A percentile compares a stretch with the other conserved stretches of the same genome.
Evolutionary conservation across 1,284 basidiomycete species (phyloP).

Genomic region (Moniliophthora roreri): DNA sequence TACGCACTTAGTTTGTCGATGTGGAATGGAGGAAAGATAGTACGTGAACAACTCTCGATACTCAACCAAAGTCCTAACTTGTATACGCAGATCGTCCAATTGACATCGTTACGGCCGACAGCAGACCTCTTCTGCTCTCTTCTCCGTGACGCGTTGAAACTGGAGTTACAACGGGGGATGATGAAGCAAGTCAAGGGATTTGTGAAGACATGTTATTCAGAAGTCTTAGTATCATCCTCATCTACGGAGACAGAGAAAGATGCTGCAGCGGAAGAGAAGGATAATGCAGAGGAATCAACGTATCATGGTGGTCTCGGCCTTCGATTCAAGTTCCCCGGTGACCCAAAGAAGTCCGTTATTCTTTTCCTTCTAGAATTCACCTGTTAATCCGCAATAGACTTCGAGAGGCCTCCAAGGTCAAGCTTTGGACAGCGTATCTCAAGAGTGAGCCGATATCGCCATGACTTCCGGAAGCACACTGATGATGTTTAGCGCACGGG

Average conservation of each 20-base stretch:
- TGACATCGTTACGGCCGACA: constrained; percentile 93
- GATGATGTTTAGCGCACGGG: constrained; percentile 61
- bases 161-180: constrained; percentile 80
- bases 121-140: constrained; percentile 94
- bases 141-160: constrained; percentile 88
- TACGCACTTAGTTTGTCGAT: constrained; percentile 93
- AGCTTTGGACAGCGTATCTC: constrained; percentile 93
- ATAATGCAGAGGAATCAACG: constrained; percentile 25
- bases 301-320: constrained; percentile 88
- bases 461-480: neutral
- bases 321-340: constrained; percentile 90
- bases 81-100: constrained; percentile 78
- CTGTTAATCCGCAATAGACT: constrained; percentile 48
- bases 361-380: constrained; percentile 1
- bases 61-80: neutral
- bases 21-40: constrained; percentile 96
- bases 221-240: constrained; percentile 71
- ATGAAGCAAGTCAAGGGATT: constrained; percentile 96
- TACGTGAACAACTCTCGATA: constrained; percentile 38
- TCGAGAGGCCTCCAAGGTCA: constrained; percentile 95
- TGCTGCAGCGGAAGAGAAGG: constrained; percentile 28
- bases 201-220: constrained; percentile 92
- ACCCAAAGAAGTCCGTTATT: constrained; percentile 81
- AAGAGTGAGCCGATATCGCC: constrained; percentile 49
- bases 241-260: constrained; percentile 55